Base-by-base conservation (phyloP, 2,329 filamentous ascomycete species). In the Pseudopithomyces maydicus region DNA sequence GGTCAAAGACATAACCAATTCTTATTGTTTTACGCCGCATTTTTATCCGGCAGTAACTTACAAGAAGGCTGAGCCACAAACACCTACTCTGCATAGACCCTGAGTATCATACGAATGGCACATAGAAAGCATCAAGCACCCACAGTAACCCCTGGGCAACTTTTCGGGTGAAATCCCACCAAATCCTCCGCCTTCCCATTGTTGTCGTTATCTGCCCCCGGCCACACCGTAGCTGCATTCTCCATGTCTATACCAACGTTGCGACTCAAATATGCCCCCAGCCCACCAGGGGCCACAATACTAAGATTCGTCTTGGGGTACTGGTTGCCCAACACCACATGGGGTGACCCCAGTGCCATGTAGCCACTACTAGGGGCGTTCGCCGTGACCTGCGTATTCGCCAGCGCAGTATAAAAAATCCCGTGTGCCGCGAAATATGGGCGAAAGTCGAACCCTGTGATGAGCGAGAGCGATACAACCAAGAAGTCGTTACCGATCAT, bases 401-500 rank as follows among this genome's bases (percentile, higher is more conserved):
- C 45, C 4, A 48, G 45, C 32, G 45, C 19, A 12, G 45, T 48
- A 15, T 48, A 48, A 32, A 48, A 48, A 14, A 48, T 23, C 7
- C 45, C 45, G 19, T 48, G 45, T 12, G 45, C 45, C 19, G 45
- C 32, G 12, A 48, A 48, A 33, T 48, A 48, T 12, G 45, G 32
- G 20, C 45, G 45, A 10, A 48, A 48, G 23, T 48, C 45, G 8
- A 36, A 48, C 32, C 45, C 17, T 23, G 45, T 36, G 12, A 48
- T 36, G 5, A 26, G 12, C 23, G 45, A 48, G 11, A 48, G 45
- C 11, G 33, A 17, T 12, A 48, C 32, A 38, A 48, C 17, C 5
- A 48, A 20, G 12, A 48, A 48, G 23, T 48, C 45, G 19, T 48
- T 48, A 12, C 45, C 45, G 12, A 48, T 48, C 45, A 48, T 48